These are phyloP conservation scores for Penicillium sp. DNA, from an alignment of 2,329 filamentous ascomycete genomes.

Conservation along the genomic window DNA sequence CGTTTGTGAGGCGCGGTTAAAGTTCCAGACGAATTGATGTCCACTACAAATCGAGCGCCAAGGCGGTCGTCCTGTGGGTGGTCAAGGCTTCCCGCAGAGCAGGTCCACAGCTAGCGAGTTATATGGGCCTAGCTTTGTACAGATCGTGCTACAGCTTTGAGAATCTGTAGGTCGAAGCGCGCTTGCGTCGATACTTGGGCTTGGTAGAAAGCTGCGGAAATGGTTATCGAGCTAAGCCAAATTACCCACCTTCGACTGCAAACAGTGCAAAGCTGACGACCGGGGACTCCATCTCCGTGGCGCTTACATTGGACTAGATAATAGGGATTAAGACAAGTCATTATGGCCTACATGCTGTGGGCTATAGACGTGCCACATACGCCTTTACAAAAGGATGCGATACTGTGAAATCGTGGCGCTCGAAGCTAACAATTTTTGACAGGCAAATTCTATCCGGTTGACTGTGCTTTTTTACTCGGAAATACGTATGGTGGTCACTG, in stretches of 20 bases:
- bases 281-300: background rate
- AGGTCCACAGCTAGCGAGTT: too few species aligned
- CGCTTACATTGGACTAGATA: too few species aligned
- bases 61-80: background rate
- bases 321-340: too few species aligned
- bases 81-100: background rate
- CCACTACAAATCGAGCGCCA: too few species aligned
- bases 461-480: background rate
- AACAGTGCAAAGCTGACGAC: background rate
- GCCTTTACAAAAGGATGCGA: too few species aligned
- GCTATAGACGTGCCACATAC: too few species aligned
- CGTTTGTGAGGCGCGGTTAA: background rate
- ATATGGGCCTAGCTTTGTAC: background rate
- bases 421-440: background rate
- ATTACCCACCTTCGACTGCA: background rate
- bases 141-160: background rate
- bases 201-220: background rate
- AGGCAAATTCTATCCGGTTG: background rate
- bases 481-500: too few species aligned
- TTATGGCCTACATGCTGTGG: too few species aligned
- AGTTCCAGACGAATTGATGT: background rate
- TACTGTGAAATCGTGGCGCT: too few species aligned
- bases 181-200: background rate
- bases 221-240: conserved; percentile 10
- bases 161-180: background rate